Evolutionary conservation across 345 rosid genomes (phyloP), one percentile per base, ranked within the genome.

Genomic region (Leavenworthia alabamica): DNA sequence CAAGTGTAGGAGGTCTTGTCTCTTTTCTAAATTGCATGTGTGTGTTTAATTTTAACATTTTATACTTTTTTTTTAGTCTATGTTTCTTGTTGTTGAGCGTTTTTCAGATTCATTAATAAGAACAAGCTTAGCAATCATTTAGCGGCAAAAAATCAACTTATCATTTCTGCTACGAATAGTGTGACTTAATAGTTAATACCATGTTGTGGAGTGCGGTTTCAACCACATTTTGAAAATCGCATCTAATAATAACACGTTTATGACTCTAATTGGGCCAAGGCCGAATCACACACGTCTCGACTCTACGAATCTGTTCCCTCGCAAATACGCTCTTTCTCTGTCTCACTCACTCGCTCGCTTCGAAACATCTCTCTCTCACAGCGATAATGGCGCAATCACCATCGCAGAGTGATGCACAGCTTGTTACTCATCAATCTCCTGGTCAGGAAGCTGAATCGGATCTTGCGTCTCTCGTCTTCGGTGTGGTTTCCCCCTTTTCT

Each of bases 401-500:
- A 9, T 60, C 80, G 37, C 76, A 60, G 39, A 13, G 58, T 35
- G 78, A 64, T 28, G 67, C 67, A 13, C 79, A 75, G 64, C 68
- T 53, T 11, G 60, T 49, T 9, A 29, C 68, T 48, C 73, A 56
- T 60, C 37, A 74, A 42, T 29, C 60, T 39, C 65, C 64, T 56
- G 40, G 58, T 11, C 63, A 65, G 27, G 79, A 81, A 61, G 63
- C 81, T 23, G 97, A 84, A 40, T 90, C 91, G 40, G 82, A 68
- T 64, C 83, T 86, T 10, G 66, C 92, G 5, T 75, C 90, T 70
- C 73, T 88, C 58, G 68, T 91, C 58, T 81, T 66, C 58, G 96
- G 98, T 91, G 65, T 57, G 63, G 56, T 63, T 22, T 28, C 23
- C 37, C 54, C 11, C 20, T 36, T 20, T 47, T 40, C 56, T 4